Conservation (phyloP, 345 rosid genomes). For the Tarenaya hassleriana region DNA sequence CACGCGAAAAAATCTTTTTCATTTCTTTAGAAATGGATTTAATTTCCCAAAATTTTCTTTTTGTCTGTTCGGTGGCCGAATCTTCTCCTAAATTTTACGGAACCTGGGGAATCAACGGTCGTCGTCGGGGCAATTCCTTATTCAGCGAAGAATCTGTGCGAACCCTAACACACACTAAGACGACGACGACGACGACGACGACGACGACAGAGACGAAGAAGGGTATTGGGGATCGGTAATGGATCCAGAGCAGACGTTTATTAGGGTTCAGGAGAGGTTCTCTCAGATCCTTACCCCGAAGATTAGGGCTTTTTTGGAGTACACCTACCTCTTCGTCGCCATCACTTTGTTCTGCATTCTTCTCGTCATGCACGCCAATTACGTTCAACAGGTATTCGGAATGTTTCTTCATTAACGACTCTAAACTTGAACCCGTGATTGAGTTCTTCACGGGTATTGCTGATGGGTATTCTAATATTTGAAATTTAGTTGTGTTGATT, state of each 20-base stretch:
- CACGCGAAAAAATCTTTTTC: too few relatives aligned
- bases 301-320: slow-evolving; percentile 81
- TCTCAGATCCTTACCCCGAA: slow-evolving; percentile 79
- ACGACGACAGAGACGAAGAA: slow-evolving; percentile 13
- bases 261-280: slow-evolving; percentile 91
- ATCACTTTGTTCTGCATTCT: slow-evolving; percentile 83
- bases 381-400: slow-evolving; percentile 72
- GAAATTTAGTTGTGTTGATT: too few relatives aligned
- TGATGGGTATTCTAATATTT: too few relatives aligned
- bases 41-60: too few relatives aligned
- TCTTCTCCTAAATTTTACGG: too few relatives aligned
- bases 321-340: slow-evolving; percentile 66
- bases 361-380: slow-evolving; percentile 99
- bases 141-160: too few relatives aligned
- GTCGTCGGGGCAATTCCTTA: too few relatives aligned
- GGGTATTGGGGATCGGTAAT: slow-evolving; percentile 27
- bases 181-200: slow-evolving; percentile 17
- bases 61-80: too few relatives aligned
- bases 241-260: slow-evolving; percentile 99
- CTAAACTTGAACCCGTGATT: too few relatives aligned
- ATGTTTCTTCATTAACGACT: neutral
- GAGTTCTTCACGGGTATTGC: too few relatives aligned
- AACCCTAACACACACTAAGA: neutral
- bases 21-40: too few relatives aligned
- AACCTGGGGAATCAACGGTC: too few relatives aligned